Base-by-base conservation (phyloP, 2,329 filamentous ascomycete genomes). In the Epichloe scottii region DNA sequence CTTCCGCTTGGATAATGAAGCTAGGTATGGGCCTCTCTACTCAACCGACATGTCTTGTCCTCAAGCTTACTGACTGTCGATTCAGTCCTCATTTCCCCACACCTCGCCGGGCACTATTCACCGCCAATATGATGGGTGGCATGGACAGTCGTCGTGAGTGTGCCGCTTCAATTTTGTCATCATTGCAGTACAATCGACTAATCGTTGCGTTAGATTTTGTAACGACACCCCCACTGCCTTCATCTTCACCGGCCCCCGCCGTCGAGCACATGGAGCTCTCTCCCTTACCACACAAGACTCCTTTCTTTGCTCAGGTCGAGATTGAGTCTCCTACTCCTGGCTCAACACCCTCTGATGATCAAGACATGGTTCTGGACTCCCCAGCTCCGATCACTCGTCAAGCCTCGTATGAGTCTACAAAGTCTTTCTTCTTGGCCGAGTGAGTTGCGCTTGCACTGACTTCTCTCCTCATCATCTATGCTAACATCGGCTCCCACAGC, bases 201-300 rank as follows among this genome's bases (percentile, higher is more conserved):
- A 54, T 47, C 11, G 54, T 48, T 34, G 10, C 15, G 51, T 62
- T 53, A 84, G 88, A 87, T 65, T 80, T 78, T 61, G 79, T 88
- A 60, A 94, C 85, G 37, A 95, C 90, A 38, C 89, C 93, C 53
- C 87, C 89, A 42, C 74, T 95, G 49, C 83, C 70, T 3, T 86
- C 88, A 2, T 96, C 90, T 6, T 95, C 91, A 43, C 89, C 90
- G 6, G 81, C 79, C 51, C 77, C 78, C 37, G 68, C 75, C 50
- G 77, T 79, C 54, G 89, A 95, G 66, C 75, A 81, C 51, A 95
- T 97, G 89, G 90, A 97, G 63, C 83, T 96, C 67, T 96, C 91
- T 43, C 91, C 93, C 39, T 71, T 97, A 40, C 90, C 89, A 54
- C 89, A 95, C 73, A 96, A 95, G 73, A 73, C 78, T 33, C 77